Evolutionary conservation across 257 asterid genomes (phyloP), one percentile per base, ranked within the genome.

Genomic region (Leonotis leonurus): DNA sequence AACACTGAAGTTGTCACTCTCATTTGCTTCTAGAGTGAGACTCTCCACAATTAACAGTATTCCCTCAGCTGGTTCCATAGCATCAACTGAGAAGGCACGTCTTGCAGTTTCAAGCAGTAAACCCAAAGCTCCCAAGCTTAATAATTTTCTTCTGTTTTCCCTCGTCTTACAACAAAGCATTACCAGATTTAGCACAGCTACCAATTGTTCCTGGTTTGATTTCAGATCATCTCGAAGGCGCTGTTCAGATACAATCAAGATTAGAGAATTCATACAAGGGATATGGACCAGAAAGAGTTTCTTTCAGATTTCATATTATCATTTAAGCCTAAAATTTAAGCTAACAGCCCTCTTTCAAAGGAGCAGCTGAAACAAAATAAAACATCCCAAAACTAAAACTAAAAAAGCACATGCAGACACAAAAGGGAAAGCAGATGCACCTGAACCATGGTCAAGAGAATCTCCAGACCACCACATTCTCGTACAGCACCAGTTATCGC

Each of bases 31-130:
- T 80, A 89, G 59, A 5, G 99, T 87, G 68, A 93, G 89, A 66
- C 87, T 78, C 85, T 93, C 99, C 61, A 93, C 99, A 65, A 93
- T 93, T 70, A 85, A 74, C 35, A 93, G 81, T 70, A 93, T 93
- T 40, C 99, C 99, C 80, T 93, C 99, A 59, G 99, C 99, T 63
- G 96, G 95, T 71, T 93, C 99, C 94, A 93, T 93, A 26, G 97
- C 99, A 75, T 93, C 99, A 21, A 93, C 89, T 54, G 83, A 81
- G 80, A 93, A 93, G 57, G 99, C 99, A 66, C 94, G 90, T 70
- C 99, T 87, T 44, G 99, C 99, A 24, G 96, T 93, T 81, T 93
- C 97, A 52, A 93, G 97, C 59, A 93, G 95, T 48, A 89, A 79
- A 60, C 87, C 86, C 70, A 89, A 78, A 53, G 99, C 96, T 56